phyloP scores from a whole-genome alignment of 2,329 filamentous ascomycete genomes.

The Talaromyces rugulosus region DNA sequence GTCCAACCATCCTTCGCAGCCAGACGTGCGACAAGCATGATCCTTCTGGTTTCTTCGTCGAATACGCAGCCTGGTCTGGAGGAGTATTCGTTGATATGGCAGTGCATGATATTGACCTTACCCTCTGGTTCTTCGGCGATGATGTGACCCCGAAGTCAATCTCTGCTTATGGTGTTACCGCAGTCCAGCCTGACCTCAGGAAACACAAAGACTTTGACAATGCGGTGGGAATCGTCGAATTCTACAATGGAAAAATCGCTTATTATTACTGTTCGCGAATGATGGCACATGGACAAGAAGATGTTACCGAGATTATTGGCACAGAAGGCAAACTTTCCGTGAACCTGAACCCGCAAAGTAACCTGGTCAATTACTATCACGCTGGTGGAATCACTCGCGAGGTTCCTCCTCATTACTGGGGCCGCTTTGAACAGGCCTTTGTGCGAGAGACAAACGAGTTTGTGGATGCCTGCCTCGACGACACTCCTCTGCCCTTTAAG shows the following conservation, averaged over 20 bases:
- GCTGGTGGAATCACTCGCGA: constrained; percentile 53
- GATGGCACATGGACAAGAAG: constrained; percentile 66
- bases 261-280: constrained; percentile 62
- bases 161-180: constrained; percentile 54
- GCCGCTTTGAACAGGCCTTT: constrained; percentile 60
- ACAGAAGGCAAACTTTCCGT: constrained; percentile 61
- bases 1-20: constrained; percentile 57
- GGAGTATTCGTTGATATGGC: constrained; percentile 69
- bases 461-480: constrained; percentile 55
- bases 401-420: constrained; percentile 60
- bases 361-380: constrained; percentile 55
- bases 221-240: constrained; percentile 62
- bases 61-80: constrained; percentile 61
- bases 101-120: constrained; percentile 66
- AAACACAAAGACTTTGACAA: constrained; percentile 60
- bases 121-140: constrained; percentile 60
- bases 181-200: constrained; percentile 55
- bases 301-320: constrained; percentile 64
- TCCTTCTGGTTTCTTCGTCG: constrained; percentile 63
- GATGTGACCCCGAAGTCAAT: constrained; percentile 54
- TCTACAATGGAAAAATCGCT: constrained; percentile 59
- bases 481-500: constrained; percentile 53
- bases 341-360: constrained; percentile 54
- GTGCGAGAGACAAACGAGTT: constrained; percentile 63
- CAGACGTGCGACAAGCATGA: constrained; percentile 60